A percentile compares a stretch with the other conserved stretches of the same genome.
phyloP scores from a whole-genome alignment of 1,139 yeast genomes.

The Yamadazyma aaseri region DNA sequence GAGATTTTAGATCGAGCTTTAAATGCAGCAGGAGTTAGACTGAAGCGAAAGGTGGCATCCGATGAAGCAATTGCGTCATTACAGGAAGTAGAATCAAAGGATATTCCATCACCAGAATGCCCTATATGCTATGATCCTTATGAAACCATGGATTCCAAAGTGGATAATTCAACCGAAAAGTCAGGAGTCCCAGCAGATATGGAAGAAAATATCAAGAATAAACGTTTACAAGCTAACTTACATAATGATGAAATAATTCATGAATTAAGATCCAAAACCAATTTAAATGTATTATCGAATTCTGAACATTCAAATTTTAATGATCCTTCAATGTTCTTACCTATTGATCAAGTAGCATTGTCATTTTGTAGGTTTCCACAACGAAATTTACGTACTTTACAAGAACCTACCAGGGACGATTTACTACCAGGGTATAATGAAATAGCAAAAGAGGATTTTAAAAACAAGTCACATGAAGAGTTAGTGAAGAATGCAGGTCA shows the following conservation, averaged over 20 bases:
- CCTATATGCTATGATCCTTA: constrained; percentile 46
- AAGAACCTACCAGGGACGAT: constrained; percentile 26
- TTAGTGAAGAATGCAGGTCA: constrained; percentile 23
- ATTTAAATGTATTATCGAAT: constrained; percentile 6
- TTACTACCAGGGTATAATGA: constrained; percentile 30
- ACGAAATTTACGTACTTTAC: constrained; percentile 25
- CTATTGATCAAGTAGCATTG: constrained; percentile 33
- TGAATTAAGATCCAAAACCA: constrained; percentile 4
- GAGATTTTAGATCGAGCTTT: constrained; percentile 39
- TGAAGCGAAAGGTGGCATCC: constrained; percentile 33
- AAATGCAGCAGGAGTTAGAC: constrained; percentile 26
- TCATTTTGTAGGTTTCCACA: constrained; percentile 36
- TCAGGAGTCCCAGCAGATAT: neutral
- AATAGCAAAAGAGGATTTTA: constrained; percentile 15
- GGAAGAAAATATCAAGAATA: neutral
- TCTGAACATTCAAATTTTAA: constrained; percentile 19
- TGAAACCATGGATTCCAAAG: constrained; percentile 13
- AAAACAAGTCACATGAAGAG: constrained; percentile 12
- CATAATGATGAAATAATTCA: constrained; percentile 7
- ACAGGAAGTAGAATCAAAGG: constrained; percentile 22
- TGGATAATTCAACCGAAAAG: neutral
- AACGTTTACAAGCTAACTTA: neutral
- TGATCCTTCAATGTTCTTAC: constrained; percentile 42
- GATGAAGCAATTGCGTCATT: constrained; percentile 41
- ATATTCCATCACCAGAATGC: constrained; percentile 29